Evolutionary conservation across 2,329 filamentous ascomycete species (phyloP).

Genomic region (Talaromyces verruculosus): DNA sequence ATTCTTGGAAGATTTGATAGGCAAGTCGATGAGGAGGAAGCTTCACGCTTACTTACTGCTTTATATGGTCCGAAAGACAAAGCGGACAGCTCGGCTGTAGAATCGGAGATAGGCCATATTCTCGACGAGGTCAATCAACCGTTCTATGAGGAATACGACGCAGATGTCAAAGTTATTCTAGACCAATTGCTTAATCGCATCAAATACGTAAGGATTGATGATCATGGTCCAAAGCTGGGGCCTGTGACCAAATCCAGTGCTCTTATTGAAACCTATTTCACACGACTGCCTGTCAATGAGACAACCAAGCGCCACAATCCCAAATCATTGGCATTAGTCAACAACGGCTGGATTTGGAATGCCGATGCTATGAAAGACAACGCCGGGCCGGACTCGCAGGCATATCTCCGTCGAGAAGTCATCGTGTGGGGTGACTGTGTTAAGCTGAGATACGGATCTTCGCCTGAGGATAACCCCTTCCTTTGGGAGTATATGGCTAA

Average conservation of each 20-base stretch:
- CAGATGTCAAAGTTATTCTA: slow-evolving; percentile 76
- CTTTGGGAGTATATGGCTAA: slow-evolving; percentile 95
- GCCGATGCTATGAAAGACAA: slow-evolving; percentile 93
- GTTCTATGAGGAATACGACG: slow-evolving; percentile 90
- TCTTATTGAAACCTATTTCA: slow-evolving; percentile 93
- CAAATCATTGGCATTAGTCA: slow-evolving; percentile 77
- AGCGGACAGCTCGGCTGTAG: slow-evolving; percentile 45
- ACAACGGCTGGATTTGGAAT: slow-evolving; percentile 99
- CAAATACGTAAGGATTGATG: slow-evolving; percentile 92
- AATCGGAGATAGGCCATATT: slow-evolving; percentile 58
- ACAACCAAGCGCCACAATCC: slow-evolving; percentile 73
- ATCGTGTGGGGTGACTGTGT: slow-evolving; percentile 99
- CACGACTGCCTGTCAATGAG: slow-evolving; percentile 76
- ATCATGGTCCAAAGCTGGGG: slow-evolving; percentile 83
- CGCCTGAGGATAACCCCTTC: slow-evolving; percentile 82
- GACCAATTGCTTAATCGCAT: slow-evolving; percentile 91
- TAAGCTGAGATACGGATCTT: slow-evolving; percentile 84
- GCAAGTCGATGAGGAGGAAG: slow-evolving; percentile 65
- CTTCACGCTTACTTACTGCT: slow-evolving; percentile 66
- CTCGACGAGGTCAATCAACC: slow-evolving; percentile 82
- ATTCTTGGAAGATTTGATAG: slow-evolving; percentile 79
- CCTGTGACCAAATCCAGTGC: slow-evolving; percentile 74
- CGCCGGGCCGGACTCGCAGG: slow-evolving; percentile 80
- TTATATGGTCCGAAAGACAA: slow-evolving; percentile 68
- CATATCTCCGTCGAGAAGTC: slow-evolving; percentile 93